phyloP scores from a whole-genome alignment of 2,329 filamentous ascomycete genomes.

The Hirsutella thompsonii region DNA sequence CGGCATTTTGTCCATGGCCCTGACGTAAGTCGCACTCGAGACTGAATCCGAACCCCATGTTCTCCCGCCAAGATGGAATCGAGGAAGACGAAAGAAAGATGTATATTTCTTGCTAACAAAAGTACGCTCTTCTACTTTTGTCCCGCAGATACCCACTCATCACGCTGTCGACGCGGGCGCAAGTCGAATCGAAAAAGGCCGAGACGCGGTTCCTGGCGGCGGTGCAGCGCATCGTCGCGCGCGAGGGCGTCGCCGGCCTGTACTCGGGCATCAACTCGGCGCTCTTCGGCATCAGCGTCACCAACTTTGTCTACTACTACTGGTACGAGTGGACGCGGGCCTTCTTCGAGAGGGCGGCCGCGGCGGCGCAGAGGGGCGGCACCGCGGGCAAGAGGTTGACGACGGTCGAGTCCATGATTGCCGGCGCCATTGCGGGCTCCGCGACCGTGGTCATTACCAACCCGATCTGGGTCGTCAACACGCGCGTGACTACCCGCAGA shows the following conservation, averaged over 20 bases:
- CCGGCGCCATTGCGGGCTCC: conserved; percentile 83
- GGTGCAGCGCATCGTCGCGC: conserved; percentile 73
- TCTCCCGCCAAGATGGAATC: neutral
- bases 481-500: conserved; percentile 87
- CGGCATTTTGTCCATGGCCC: conserved; percentile 85
- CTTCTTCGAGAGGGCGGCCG: conserved; percentile 71
- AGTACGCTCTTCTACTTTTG: no score
- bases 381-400: conserved; percentile 72
- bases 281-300: conserved; percentile 93
- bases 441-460: conserved; percentile 95
- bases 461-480: conserved; percentile 99
- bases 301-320: conserved; percentile 99
- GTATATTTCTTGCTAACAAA: no score
- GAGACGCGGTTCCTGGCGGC: conserved; percentile 75
- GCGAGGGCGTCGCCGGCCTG: conserved; percentile 78
- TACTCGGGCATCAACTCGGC: conserved; percentile 91
- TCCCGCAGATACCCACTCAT: conserved; percentile 81
- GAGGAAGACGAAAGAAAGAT: neutral
- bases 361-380: conserved; percentile 59
- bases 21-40: conserved; percentile 51
- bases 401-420: conserved; percentile 87
- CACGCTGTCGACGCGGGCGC: conserved; percentile 90
- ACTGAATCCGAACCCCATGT: neutral
- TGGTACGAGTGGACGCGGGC: conserved; percentile 97
- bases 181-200: conserved; percentile 92